phyloP scores from a whole-genome alignment of 805 yeast species.

The Yarrowia sp. region DNA sequence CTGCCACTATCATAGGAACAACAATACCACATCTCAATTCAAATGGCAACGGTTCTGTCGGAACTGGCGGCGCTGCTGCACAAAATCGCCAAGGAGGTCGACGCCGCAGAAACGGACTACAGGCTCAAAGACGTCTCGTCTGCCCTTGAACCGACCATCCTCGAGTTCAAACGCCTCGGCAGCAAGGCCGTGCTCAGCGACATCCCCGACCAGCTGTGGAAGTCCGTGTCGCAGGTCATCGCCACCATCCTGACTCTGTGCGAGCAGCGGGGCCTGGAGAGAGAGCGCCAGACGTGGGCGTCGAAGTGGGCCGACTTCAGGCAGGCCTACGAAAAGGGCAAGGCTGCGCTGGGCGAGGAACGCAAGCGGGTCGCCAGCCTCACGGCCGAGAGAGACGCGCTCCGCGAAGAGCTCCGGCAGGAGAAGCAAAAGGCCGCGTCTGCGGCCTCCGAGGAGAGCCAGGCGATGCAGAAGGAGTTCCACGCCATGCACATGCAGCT shows the following conservation, averaged over 20 bases:
- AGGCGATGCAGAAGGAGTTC: not conserved
- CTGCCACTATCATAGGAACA: not conserved
- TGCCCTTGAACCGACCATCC: not conserved
- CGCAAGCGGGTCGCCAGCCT: not conserved
- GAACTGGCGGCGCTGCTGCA: not conserved
- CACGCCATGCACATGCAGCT: too few species aligned
- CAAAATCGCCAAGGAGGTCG: not conserved
- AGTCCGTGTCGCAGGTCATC: not conserved
- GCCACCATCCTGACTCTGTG: not conserved
- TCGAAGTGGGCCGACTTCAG: not conserved
- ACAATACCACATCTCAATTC: too few species aligned
- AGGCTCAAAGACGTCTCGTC: not conserved
- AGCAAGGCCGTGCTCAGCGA: not conserved
- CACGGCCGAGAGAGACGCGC: not conserved
- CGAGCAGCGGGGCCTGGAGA: not conserved
- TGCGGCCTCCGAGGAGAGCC: not conserved
- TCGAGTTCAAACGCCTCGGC: not conserved
- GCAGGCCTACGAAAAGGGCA: constrained; percentile 7
- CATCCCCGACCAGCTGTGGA: constrained; percentile 1
- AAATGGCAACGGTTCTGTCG: too few species aligned
- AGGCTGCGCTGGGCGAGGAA: not conserved
- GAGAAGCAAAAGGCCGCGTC: too few species aligned
- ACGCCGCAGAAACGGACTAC: not conserved
- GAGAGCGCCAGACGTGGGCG: not conserved
- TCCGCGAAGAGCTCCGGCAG: not conserved